Evolutionary conservation across 805 yeast species (phyloP).

Genomic region (Candida schatavii): DNA sequence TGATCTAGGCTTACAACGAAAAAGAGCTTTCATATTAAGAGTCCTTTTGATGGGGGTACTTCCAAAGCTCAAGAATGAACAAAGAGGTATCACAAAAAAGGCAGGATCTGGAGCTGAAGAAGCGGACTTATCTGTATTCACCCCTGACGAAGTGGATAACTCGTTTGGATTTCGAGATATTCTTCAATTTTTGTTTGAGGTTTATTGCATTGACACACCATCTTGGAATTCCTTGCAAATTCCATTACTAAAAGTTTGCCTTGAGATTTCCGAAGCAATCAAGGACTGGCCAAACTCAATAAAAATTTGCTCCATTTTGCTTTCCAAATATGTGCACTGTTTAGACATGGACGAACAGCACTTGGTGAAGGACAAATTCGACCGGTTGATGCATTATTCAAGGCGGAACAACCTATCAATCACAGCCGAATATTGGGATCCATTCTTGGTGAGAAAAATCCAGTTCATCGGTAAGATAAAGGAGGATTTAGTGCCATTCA

Average conservation of each 20-base stretch:
- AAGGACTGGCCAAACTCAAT: slow-evolving; percentile 39
- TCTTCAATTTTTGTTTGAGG: slow-evolving; percentile 45
- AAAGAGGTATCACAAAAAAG: slow-evolving; percentile 2
- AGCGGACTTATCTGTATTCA: slow-evolving; percentile 7
- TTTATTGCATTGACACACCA: background rate
- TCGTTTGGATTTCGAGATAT: slow-evolving; percentile 33
- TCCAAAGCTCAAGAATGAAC: slow-evolving; percentile 31
- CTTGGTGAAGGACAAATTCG: slow-evolving; percentile 32
- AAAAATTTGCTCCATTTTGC: slow-evolving; percentile 49
- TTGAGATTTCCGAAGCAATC: slow-evolving; percentile 52
- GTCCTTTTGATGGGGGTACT: slow-evolving; percentile 55
- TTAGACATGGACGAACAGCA: slow-evolving; percentile 59
- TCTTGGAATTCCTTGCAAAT: slow-evolving; percentile 59
- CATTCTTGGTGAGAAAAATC: slow-evolving; percentile 55
- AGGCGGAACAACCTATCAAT: slow-evolving; percentile 24
- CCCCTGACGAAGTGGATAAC: slow-evolving; percentile 11
- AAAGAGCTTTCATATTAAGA: slow-evolving; percentile 66
- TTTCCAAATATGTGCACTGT: slow-evolving; percentile 54
- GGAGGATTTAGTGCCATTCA: slow-evolving; percentile 44
- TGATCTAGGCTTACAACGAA: slow-evolving; percentile 59
- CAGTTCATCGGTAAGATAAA: slow-evolving; percentile 23
- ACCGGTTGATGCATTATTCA: slow-evolving; percentile 16
- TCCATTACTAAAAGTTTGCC: slow-evolving; percentile 49
- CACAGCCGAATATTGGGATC: slow-evolving; percentile 66
- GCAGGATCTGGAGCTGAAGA: slow-evolving; percentile 10